These are phyloP conservation scores for Cicer cuneatum DNA, from an alignment of 306 rosid genomes.

Conservation along the genomic window DNA sequence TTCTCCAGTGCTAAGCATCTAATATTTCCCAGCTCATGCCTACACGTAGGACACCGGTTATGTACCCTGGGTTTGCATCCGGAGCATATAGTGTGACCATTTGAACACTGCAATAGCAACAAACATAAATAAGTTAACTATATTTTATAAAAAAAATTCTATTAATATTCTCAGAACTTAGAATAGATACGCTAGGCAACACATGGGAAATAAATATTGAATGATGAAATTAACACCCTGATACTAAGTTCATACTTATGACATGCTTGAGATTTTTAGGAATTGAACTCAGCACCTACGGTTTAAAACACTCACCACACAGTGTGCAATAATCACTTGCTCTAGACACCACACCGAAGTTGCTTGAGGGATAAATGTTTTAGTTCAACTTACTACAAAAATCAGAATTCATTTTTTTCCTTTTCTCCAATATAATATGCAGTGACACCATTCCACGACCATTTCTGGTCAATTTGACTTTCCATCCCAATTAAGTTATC, in stretches of 20 bases:
- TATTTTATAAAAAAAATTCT: neutral
- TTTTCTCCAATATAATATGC: constrained; percentile 18
- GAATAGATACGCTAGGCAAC: constrained; percentile 26
- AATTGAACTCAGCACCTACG: too few relatives aligned
- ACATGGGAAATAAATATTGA: constrained; percentile 2
- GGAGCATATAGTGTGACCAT: constrained; percentile 93
- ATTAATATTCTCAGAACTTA: constrained; percentile 21
- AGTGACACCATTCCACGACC: constrained; percentile 1
- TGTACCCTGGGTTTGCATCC: constrained; percentile 96
- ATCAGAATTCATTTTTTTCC: neutral
- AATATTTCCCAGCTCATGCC: constrained; percentile 93
- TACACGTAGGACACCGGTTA: constrained; percentile 93
- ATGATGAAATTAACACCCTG: constrained; percentile 8
- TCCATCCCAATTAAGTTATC: neutral
- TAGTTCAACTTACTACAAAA: neutral
- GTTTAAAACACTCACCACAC: too few relatives aligned
- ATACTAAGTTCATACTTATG: neutral
- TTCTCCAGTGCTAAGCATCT: constrained; percentile 95
- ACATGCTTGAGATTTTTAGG: neutral
- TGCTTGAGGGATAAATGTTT: neutral
- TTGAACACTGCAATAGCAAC: constrained; percentile 73
- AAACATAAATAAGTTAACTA: neutral
- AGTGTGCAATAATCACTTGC: too few relatives aligned
- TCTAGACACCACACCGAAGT: too few relatives aligned
- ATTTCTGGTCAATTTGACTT: constrained; percentile 15